phyloP scores from a whole-genome alignment of 371 early-diverging fungal genomes.

The Mortierella sp. region DNA sequence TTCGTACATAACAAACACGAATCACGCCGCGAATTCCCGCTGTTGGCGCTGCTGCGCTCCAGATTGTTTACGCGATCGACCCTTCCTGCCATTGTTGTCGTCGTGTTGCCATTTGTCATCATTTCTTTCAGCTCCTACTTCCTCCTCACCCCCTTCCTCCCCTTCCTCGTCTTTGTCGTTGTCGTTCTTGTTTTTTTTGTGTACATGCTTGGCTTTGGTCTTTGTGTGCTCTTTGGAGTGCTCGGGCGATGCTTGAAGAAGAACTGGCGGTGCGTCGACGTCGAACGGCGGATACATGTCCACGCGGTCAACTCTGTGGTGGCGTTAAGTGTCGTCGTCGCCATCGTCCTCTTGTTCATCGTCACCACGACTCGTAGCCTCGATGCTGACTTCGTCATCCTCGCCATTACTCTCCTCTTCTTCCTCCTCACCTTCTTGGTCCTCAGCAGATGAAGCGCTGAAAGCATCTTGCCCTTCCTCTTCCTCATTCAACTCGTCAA shows the following conservation, averaged over 20 bases:
- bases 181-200: not conserved
- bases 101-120: conserved; percentile 62
- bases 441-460: not conserved
- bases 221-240: conserved; percentile 2
- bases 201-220: not conserved
- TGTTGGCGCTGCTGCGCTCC: not conserved
- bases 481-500: no score
- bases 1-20: not conserved
- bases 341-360: not conserved
- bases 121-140: conserved; percentile 70
- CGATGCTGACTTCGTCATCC: not conserved
- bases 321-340: not conserved
- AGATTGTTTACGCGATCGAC: not conserved
- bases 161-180: not conserved
- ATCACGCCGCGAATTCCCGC: not conserved
- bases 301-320: not conserved
- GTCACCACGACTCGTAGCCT: not conserved
- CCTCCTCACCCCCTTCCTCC: conserved; percentile 65
- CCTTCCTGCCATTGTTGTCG: not conserved
- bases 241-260: not conserved
- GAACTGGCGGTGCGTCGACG: conserved; percentile 2
- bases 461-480: not conserved
- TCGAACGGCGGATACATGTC: no score
- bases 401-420: not conserved
- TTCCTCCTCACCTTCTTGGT: not conserved